Percentiles rank a stretch among this genome's conserved stretches.
phyloP scores from a whole-genome alignment of 139 green algal species.

The Marvania coccoides region DNA sequence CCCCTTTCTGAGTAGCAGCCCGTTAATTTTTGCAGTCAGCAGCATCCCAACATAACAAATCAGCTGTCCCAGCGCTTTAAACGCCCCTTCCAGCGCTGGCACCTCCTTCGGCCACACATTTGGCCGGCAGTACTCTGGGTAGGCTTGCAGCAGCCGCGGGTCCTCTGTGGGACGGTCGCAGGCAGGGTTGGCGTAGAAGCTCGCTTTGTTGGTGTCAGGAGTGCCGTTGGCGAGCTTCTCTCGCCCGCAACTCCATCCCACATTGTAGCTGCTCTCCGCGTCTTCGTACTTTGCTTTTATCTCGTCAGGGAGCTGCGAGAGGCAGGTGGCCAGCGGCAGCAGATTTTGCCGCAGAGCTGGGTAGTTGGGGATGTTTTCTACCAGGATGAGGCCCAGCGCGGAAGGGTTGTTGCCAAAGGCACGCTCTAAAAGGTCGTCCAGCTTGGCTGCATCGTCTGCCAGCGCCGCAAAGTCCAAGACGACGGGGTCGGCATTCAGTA shows the following conservation, averaged over 20 bases:
- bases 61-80: constrained; percentile 55
- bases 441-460: too few relatives aligned
- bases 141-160: constrained; percentile 2
- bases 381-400: constrained; percentile 51
- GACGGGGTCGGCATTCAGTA: too few relatives aligned
- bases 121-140: constrained; percentile 39
- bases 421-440: too few relatives aligned
- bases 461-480: too few relatives aligned
- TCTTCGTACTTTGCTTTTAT: constrained; percentile 38
- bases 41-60: constrained; percentile 44
- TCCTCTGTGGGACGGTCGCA: constrained; percentile 17
- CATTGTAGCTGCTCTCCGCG: constrained; percentile 40
- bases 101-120: constrained; percentile 68
- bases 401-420: too few relatives aligned
- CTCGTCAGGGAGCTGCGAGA: constrained; percentile 36
- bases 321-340: constrained; percentile 37
- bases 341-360: constrained; percentile 23
- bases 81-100: constrained; percentile 50
- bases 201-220: constrained; percentile 51
- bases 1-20: constrained; percentile 1
- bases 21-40: constrained; percentile 43
- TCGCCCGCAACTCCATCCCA: constrained; percentile 64
- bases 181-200: constrained; percentile 65
- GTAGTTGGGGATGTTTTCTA: constrained; percentile 39
- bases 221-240: constrained; percentile 45